These are phyloP conservation scores for Boechera retrofracta DNA, from an alignment of 345 rosid species.

Conservation along the genomic window DNA sequence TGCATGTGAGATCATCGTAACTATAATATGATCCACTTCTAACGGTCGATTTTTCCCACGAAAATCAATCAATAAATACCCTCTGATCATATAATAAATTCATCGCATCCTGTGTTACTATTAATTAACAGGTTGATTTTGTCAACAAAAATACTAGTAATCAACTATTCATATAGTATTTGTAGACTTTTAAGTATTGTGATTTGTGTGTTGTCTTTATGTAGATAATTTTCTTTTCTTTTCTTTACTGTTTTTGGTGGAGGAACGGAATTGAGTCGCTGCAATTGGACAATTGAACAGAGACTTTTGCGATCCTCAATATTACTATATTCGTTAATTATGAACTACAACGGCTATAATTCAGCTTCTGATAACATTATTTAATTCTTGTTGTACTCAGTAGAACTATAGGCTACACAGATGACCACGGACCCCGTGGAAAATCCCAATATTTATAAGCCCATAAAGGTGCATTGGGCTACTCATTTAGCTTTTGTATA, in stretches of 20 bases:
- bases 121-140: no score
- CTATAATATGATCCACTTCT: conserved; percentile 24
- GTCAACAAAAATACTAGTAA: no score
- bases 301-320: conserved; percentile 27
- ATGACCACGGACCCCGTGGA: neutral
- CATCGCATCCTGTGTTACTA: no score
- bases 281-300: conserved; percentile 22
- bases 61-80: neutral
- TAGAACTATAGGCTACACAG: neutral
- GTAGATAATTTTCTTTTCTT: no score
- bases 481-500: neutral
- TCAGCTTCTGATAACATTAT: neutral
- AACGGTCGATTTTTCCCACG: conserved; percentile 6
- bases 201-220: no score
- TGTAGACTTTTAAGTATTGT: no score
- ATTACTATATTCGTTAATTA: conserved; percentile 29
- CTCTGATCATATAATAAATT: neutral
- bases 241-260: neutral
- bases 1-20: conserved; percentile 34
- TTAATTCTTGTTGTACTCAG: neutral
- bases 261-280: conserved; percentile 28
- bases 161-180: no score
- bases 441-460: conserved; percentile 3
- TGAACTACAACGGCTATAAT: conserved; percentile 33
- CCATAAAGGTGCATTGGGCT: conserved; percentile 35